These are phyloP conservation scores for Tolypocladium pustulatum DNA, from an alignment of 2,329 filamentous ascomycete genomes.

Conservation along the genomic window DNA sequence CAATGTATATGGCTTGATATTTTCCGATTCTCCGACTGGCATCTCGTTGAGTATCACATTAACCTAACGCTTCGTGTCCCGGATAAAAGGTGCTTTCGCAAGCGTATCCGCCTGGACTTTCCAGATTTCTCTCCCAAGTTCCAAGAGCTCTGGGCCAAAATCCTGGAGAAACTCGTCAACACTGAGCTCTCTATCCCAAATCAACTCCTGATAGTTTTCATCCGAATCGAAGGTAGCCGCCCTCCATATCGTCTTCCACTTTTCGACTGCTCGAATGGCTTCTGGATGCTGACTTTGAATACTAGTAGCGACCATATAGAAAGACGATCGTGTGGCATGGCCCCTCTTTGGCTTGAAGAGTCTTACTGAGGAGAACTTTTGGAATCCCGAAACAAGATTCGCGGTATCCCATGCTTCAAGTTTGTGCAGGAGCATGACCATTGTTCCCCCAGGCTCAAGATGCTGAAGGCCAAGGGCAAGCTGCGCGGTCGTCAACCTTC, in stretches of 20 bases:
- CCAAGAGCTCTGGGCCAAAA: constrained; percentile 23
- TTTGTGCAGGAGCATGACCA: constrained; percentile 41
- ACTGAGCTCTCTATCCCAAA: neutral
- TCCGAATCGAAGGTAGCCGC: constrained; percentile 25
- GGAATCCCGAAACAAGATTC: constrained; percentile 25
- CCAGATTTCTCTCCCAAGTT: constrained; percentile 22
- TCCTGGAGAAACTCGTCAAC: constrained; percentile 16
- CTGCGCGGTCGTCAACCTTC: constrained; percentile 25
- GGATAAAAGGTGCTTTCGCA: neutral
- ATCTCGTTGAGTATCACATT: too few species aligned
- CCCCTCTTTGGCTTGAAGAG: constrained; percentile 32
- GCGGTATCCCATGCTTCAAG: constrained; percentile 29
- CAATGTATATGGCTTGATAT: too few species aligned
- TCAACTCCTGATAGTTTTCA: constrained; percentile 9
- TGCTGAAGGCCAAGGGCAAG: constrained; percentile 34
- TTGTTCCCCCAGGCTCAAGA: constrained; percentile 33
- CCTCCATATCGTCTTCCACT: constrained; percentile 30
- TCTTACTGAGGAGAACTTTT: constrained; percentile 26
- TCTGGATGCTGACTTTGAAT: constrained; percentile 21
- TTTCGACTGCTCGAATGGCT: constrained; percentile 22
- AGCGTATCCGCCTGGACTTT: constrained; percentile 21
- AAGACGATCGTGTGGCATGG: constrained; percentile 30
- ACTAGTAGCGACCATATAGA: constrained; percentile 39
- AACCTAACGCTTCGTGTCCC: too few species aligned
- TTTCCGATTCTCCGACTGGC: too few species aligned